Evolutionary conservation across 345 rosid genomes (phyloP), one percentile per base, ranked within the genome.

Genomic region (Gossypium anomalum): DNA sequence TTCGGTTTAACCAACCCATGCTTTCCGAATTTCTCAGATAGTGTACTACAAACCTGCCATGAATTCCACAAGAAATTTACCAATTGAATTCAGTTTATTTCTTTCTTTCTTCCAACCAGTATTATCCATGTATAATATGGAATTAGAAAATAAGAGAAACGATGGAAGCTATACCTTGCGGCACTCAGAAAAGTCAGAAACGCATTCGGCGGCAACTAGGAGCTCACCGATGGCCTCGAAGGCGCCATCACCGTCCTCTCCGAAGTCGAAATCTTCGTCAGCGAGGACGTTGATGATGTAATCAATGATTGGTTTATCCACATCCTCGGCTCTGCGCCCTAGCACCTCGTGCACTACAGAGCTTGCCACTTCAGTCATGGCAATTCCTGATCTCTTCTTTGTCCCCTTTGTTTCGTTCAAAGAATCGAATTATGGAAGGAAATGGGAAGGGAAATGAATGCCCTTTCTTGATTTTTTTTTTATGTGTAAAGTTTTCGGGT

Each of bases 211-310:
- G 55, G 89, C 91, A 27, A 95, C 89, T 53, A 95, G 98, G 73
- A 95, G 92, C 83, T 93, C 97, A 25, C 98, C 98, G 77, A 95
- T 79, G 78, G 99, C 92, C 27, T 95, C 93, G 58, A 88, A 87
- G 57, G 90, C 94, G 75, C 99, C 99, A 17, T 89, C 94, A 6
- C 99, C 99, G 55, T 90, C 94, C 61, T 85, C 90, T 64, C 98
- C 99, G 81, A 91, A 93, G 77, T 95, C 98, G 86, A 95, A 93
- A 82, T 93, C 99, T 62, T 93, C 97, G 76, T 93, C 98, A 58
- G 98, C 99, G 75, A 95, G 98, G 80, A 95, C 98, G 75, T 93
- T 95, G 83, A 93, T 84, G 85, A 95, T 91, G 90, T 93, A 93
- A 27, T 93, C 98, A 73, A 93, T 80, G 74, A 95, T 93, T 9